Evolutionary conservation across 345 rosid genomes (phyloP), one percentile per base, ranked within the genome.

Genomic region (Dimocarpus longan): DNA sequence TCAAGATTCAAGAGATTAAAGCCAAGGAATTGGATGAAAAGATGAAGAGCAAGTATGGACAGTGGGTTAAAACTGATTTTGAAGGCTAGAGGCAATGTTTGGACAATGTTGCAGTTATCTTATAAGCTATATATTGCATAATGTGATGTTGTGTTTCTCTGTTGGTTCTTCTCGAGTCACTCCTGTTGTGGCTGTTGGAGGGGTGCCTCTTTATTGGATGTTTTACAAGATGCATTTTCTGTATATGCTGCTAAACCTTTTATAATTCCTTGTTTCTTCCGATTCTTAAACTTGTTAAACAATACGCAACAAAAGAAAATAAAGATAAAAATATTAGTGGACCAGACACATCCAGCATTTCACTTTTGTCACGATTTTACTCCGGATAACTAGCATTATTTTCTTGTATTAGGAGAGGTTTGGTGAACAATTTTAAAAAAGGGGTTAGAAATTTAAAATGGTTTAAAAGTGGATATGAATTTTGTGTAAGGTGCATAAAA

Each of bases 61-160:
- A 82, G 82, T 87, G 93, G 91, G 82, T 79, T 6, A 86, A 88
- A 84, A 91, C 85, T 67, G 90, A 88, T 80, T 87, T 84, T 81
- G 88, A 85, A 43, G 89, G 93, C 75, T 90, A 71, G 85, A 39
- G 4, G 28, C 56, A 16, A 12, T 22, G 28, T 2, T 19, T 52
- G 32, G 32, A n/a, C 39, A 18, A 52, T 42, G 13, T 4, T 10
- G 11, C 6, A 15, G 42, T 68, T 11, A 10, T 19, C 56, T 50
- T 4, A 40, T 24, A 12, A 50, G 37, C 46, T 62, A 48, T 42
- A 48, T 42, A 18, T 19, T 21, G 6, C 22, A 42, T 75, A 22
- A 10, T 15, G 10, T 28, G 68, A 32, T 69, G 21, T 19, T 71
- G 26, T 46, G 13, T 6, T 1, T 46, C 22, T 54, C 9, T 71